phyloP scores from a whole-genome alignment of 2,329 filamentous ascomycete species.

The Sporothrix humicola region DNA sequence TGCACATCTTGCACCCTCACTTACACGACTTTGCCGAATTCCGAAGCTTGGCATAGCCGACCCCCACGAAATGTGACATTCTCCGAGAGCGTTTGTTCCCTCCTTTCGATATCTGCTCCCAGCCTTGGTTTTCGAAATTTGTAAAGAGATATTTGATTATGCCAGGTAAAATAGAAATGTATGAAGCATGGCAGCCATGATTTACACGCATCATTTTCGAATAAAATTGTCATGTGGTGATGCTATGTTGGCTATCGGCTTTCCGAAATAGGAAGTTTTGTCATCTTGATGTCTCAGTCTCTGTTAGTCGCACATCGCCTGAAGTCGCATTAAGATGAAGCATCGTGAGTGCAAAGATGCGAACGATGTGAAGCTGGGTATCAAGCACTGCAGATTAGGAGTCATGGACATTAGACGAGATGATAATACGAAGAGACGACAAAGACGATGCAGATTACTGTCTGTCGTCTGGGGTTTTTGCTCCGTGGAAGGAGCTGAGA shows the following conservation, averaged over 20 bases:
- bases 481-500: neutral
- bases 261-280: neutral
- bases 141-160: neutral
- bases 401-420: neutral
- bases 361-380: neutral
- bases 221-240: neutral
- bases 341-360: neutral
- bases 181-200: neutral
- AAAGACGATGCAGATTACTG: neutral
- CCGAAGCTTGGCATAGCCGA: constrained; percentile 8
- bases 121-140: neutral
- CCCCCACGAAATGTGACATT: neutral
- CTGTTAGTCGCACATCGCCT: neutral
- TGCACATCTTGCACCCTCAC: neutral
- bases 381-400: neutral
- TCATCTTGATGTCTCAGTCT: neutral
- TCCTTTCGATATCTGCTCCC: neutral
- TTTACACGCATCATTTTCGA: neutral
- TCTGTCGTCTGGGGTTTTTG: neutral
- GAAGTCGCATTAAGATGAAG: neutral
- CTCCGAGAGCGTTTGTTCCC: neutral
- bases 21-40: constrained; percentile 21
- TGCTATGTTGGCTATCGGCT: neutral
- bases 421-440: neutral
- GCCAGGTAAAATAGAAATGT: neutral